Evolutionary conservation across 345 rosid species (phyloP).

Genomic region (Excoecaria cochinchinensis): DNA sequence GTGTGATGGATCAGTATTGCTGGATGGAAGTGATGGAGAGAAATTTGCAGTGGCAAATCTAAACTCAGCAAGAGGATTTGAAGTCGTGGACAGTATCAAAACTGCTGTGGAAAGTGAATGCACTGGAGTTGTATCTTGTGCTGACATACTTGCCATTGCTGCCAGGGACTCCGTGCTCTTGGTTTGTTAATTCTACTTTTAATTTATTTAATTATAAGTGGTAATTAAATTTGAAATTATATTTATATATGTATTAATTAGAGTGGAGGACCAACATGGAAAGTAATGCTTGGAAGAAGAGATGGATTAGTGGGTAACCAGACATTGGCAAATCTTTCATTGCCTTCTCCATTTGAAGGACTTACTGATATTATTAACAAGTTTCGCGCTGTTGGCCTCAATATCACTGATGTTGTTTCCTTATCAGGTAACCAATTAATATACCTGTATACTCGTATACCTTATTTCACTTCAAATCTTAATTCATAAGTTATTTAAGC

Average conservation of each 20-base stretch:
- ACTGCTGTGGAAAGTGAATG: constrained; percentile 61
- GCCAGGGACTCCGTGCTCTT: constrained; percentile 69
- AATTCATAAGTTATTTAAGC: too few relatives aligned
- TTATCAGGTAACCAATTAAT: constrained; percentile 39
- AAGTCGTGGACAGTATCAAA: constrained; percentile 64
- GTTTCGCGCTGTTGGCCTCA: constrained; percentile 54
- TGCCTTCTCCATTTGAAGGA: constrained; percentile 68
- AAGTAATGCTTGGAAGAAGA: constrained; percentile 67
- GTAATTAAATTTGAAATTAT: neutral
- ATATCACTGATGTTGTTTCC: constrained; percentile 58
- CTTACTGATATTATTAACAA: constrained; percentile 46
- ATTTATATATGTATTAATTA: neutral
- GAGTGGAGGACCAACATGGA: constrained; percentile 85
- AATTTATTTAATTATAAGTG: too few relatives aligned
- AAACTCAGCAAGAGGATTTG: constrained; percentile 61
- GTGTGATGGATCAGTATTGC: constrained; percentile 61
- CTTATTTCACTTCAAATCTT: too few relatives aligned
- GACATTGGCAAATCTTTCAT: constrained; percentile 43
- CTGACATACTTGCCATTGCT: constrained; percentile 26
- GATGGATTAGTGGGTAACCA: constrained; percentile 66
- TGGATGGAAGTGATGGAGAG: constrained; percentile 56
- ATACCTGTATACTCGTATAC: too few relatives aligned
- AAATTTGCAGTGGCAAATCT: constrained; percentile 47
- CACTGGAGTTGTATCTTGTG: constrained; percentile 45
- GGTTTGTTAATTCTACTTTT: constrained; percentile 34